Evolutionary conservation across 495 filamentous ascomycete genomes (phyloP).

Genomic region (Terfezia claveryi): DNA sequence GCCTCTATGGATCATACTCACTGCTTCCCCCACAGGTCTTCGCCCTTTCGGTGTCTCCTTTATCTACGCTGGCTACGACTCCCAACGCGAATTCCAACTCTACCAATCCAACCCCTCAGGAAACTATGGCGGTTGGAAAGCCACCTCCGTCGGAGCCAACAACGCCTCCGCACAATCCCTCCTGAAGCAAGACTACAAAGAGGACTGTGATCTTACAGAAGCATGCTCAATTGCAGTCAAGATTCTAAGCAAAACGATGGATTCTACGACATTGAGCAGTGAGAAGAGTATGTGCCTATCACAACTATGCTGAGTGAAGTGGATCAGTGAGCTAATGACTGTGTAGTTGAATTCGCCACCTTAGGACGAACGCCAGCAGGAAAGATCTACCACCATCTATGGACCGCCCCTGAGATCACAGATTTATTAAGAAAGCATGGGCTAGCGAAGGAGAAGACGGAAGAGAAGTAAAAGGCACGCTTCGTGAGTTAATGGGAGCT

Average conservation of each 20-base stretch:
- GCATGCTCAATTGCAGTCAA: constrained; percentile 95
- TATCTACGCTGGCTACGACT: constrained; percentile 97
- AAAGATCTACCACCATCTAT: constrained; percentile 92
- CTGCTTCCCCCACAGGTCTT: constrained; percentile 33
- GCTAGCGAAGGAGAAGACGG: constrained; percentile 66
- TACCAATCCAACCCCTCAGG: constrained; percentile 99
- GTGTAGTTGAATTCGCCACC: constrained; percentile 86
- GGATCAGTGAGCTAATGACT: constrained; percentile 7
- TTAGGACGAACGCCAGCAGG: constrained; percentile 86
- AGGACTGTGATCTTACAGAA: constrained; percentile 86
- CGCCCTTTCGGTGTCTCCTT: constrained; percentile 96
- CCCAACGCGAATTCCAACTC: constrained; percentile 86
- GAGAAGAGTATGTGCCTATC: constrained; percentile 62
- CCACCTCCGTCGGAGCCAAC: constrained; percentile 91
- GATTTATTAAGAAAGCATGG: constrained; percentile 85
- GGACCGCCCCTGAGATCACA: constrained; percentile 92
- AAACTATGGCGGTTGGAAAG: constrained; percentile 99
- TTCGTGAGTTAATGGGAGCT: too few species aligned
- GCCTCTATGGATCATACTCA: neutral
- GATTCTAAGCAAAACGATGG: constrained; percentile 99
- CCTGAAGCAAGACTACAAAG: constrained; percentile 98
- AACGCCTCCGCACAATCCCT: constrained; percentile 94
- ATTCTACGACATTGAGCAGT: constrained; percentile 91
- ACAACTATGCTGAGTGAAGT: neutral
- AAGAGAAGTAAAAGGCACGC: constrained; percentile 31